These are phyloP conservation scores for Deinandra increscens DNA, from an alignment of 129 eudicot species.

Conservation along the genomic window DNA sequence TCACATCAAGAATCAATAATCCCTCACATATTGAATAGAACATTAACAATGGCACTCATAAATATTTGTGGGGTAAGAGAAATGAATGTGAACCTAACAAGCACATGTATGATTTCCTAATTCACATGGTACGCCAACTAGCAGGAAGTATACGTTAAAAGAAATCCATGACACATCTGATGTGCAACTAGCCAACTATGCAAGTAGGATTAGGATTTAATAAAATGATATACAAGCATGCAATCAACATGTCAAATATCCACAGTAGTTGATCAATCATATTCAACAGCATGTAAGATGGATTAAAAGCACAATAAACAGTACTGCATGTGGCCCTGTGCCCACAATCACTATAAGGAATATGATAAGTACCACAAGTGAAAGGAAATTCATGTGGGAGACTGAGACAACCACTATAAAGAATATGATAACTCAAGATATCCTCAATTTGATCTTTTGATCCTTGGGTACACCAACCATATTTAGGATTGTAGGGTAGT, in stretches of 20 bases:
- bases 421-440: not conserved
- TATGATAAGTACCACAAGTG: too few relatives aligned
- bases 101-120: not conserved
- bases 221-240: too few relatives aligned
- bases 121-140: slow-evolving; percentile 11
- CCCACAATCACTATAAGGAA: too few relatives aligned
- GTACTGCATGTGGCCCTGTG: too few relatives aligned
- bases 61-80: not conserved
- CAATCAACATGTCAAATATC: too few relatives aligned
- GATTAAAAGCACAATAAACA: too few relatives aligned
- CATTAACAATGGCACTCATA: not conserved
- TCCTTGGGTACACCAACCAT: slow-evolving; percentile 9
- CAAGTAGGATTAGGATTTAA: too few relatives aligned
- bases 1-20: not conserved
- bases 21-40: not conserved
- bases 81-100: not conserved
- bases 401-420: not conserved
- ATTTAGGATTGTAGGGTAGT: not conserved
- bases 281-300: too few relatives aligned
- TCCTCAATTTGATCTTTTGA: not conserved
- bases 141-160: not conserved
- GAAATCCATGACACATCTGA: not conserved
- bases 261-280: too few relatives aligned
- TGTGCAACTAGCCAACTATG: too few relatives aligned
- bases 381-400: too few relatives aligned